These are phyloP conservation scores for Lachancea sp. DNA, from an alignment of 805 yeast genomes.

Conservation along the genomic window DNA sequence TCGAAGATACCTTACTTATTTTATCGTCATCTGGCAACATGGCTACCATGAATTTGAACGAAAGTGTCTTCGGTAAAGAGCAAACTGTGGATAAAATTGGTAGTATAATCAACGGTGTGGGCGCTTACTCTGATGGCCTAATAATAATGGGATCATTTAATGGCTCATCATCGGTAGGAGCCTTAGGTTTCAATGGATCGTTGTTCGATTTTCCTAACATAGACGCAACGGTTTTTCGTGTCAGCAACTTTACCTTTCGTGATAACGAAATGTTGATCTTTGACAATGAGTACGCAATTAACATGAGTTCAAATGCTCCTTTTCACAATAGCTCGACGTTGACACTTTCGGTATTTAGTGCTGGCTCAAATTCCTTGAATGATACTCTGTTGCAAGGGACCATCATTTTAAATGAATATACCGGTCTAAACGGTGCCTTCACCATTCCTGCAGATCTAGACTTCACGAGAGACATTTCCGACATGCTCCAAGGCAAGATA, in stretches of 20 bases:
- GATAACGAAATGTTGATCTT: conserved; percentile 21
- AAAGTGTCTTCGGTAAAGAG: conserved; percentile 16
- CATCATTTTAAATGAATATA: conserved; percentile 13
- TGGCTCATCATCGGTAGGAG: conserved; percentile 13
- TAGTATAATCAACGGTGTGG: neutral
- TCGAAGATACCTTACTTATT: conserved; percentile 39
- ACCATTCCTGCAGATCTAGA: conserved; percentile 15
- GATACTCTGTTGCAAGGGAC: conserved; percentile 34
- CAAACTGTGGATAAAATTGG: conserved; percentile 16
- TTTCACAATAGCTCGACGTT: conserved; percentile 23
- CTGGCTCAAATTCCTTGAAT: conserved; percentile 27
- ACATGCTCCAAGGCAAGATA: neutral
- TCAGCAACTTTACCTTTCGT: conserved; percentile 20
- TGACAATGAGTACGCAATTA: conserved; percentile 28
- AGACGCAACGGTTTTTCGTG: conserved; percentile 3
- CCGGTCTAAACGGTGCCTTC: conserved; percentile 17
- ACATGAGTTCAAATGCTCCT: conserved; percentile 18
- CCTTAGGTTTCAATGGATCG: conserved; percentile 19
- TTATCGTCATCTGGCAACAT: conserved; percentile 43
- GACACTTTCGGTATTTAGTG: conserved; percentile 21
- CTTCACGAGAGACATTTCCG: conserved; percentile 11
- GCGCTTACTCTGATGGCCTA: conserved; percentile 31
- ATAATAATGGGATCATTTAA: conserved; percentile 28
- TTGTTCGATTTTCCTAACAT: conserved; percentile 5
- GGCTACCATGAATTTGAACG: conserved; percentile 28